Base-by-base conservation (phyloP, 257 asterid species). In the Nicotiana tabacum region DNA sequence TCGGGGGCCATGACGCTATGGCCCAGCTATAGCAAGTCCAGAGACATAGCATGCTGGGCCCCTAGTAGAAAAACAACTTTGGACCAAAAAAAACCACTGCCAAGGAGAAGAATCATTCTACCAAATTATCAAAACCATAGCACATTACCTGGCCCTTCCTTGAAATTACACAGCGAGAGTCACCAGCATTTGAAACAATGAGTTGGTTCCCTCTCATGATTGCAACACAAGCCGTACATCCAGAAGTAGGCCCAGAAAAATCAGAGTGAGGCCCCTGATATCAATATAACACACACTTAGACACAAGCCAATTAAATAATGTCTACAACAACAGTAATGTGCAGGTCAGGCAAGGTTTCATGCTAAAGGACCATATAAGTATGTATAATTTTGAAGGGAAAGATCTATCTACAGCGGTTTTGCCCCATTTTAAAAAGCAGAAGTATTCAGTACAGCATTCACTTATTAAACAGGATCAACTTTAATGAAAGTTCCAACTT, bases 161-260 rank as follows among this genome's bases (percentile, higher is more conserved):
- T 83, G 99, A 96, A 84, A 96, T 93, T 65, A 96, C 97, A 85
- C 99, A 94, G 81, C 99, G 99, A 64, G 99, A 96, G 86, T 96
- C 99, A 46, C 99, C 99, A 58, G 98, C 98, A 92, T 96, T 96
- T 78, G 98, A 98, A 81, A 96, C 97, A 60, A 94, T 78, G 65
- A 94, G 98, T 88, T 92, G 95, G 85, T 90, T 91, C 51, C 83
- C 96, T 90, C 97, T 90, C 69, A 94, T 78, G 67, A 96, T 81
- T 33, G 98, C 97, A 82, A 94, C 99, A 89, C 99, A 96, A 82
- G 99, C 95, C 69, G 98, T 93, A 85, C 99, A 85, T 57, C 99
- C 99, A 83, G 97, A 93, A 81, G 98, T 96, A 56, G 99, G 99
- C 78, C 99, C 98, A 70, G 98, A 46, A 87, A 96, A 96, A 89